Evolutionary conservation across 2,329 filamentous ascomycete genomes (phyloP), one percentile per base, ranked within the genome.

Genomic region (Talaromyces sp.): DNA sequence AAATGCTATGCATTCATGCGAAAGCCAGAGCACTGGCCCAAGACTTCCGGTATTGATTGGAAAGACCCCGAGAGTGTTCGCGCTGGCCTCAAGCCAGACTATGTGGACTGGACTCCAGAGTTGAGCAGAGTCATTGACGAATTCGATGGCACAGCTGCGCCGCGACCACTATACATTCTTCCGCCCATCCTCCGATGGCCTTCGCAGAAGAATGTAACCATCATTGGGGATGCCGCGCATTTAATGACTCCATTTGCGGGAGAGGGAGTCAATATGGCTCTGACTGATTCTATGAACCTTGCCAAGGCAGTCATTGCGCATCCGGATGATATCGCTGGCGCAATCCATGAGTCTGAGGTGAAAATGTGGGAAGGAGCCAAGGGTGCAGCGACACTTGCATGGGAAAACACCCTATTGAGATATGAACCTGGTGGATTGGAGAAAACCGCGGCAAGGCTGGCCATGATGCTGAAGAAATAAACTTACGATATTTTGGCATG

Each of bases 241-340:
- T 38, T 70, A 7, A 72, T 72, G 69, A 64, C 63, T 3, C 68
- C 67, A 3, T 73, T 71, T 62, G 63, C 67, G 17, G 70, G 67
- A 6, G 64, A 66, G 31, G 64, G 65, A 10, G 66, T 70, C 9
- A 71, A 70, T n/a, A 38, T 61, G 3, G 62, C 62, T n/a, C 53
- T 63, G 49, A 35, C 58, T 10, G 62, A 63, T 50, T 56, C 49
- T n/a, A 56, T 63, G 52, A 49, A 62, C 29, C 59, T 63, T 38
- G 56, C 59, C 10, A 57, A 59, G 24, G 41, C 50, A 41, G 62
- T 63, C 31, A 49, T 62, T 49, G 55, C 58, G 19, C 49, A 60
- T n/a, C 54, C 58, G 11, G 46, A 60, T 46, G 43, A 60, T 31
- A 57, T 60, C 4, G 58, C 58, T 21, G 58, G 31, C 14, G 58